phyloP scores from a whole-genome alignment of 2,329 filamentous ascomycete species.

The Talaromyces amestolkiae region DNA sequence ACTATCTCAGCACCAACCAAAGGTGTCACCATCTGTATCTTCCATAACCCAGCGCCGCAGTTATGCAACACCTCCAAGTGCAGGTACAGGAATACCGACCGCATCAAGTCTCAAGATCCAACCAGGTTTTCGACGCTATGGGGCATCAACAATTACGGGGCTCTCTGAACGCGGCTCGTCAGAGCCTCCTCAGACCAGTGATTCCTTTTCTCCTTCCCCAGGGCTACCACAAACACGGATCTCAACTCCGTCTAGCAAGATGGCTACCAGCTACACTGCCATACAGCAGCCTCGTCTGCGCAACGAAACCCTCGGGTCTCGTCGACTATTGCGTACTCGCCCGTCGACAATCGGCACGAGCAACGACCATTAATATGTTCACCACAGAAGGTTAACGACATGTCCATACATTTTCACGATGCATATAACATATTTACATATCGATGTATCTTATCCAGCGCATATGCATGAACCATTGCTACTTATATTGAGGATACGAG shows the following conservation, averaged over 20 bases:
- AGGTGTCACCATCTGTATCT: slow-evolving; percentile 32
- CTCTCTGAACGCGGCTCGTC: slow-evolving; percentile 23
- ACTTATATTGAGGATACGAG: slow-evolving; percentile 1
- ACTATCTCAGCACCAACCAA: slow-evolving; percentile 24
- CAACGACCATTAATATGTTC: slow-evolving; percentile 7
- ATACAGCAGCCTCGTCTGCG: slow-evolving; percentile 34
- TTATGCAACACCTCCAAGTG: slow-evolving; percentile 31
- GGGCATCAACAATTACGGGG: slow-evolving; percentile 26
- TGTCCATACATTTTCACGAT: slow-evolving; percentile 3
- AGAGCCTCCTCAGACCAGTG: slow-evolving; percentile 23
- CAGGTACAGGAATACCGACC: slow-evolving; percentile 33
- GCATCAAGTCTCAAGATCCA: slow-evolving; percentile 41
- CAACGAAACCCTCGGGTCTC: slow-evolving; percentile 35
- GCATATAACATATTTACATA: slow-evolving; percentile 7
- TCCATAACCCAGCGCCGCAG: slow-evolving; percentile 38
- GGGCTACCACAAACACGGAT: slow-evolving; percentile 33
- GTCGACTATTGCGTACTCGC: slow-evolving; percentile 35
- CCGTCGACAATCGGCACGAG: slow-evolving; percentile 17
- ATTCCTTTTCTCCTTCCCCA: slow-evolving; percentile 23
- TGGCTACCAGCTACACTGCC: slow-evolving; percentile 38
- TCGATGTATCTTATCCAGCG: neutral
- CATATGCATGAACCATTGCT: neutral
- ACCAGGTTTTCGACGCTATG: slow-evolving; percentile 43
- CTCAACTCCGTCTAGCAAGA: slow-evolving; percentile 34
- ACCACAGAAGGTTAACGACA: neutral